Evolutionary conservation across 371 early-diverging fungal genomes (phyloP), one percentile per base, ranked within the genome.

Genomic region (Mucor irregularis): DNA sequence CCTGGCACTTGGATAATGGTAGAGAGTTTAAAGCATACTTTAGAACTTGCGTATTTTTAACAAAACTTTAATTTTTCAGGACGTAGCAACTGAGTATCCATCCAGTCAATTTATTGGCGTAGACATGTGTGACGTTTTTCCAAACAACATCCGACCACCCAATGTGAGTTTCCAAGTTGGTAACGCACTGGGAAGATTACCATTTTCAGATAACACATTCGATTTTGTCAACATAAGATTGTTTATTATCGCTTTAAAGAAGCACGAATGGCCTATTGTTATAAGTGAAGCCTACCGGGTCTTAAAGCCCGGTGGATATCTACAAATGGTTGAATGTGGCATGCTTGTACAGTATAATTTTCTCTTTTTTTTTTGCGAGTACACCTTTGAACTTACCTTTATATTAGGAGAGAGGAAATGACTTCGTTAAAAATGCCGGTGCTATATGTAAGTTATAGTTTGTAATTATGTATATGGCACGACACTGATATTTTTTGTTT

Each of bases 1-100:
- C 76, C 77, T 21, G 83, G 83, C n/a, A 74, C 80, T 19, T 83
- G 83, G 83, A 50, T 78, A 34, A 64, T 81, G 70, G 80, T 68
- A 70, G 19, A 43, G 3, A 13, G 26, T 5, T 21, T 40, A 21
- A 21, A 21, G 14, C 5, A 7, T 21, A 40, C n/a, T n/a, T n/a
- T n/a, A n/a, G n/a, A n/a, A n/a, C n/a, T n/a, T 9, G 9, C 19
- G 17, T 16, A 17, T n/a, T 25, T 30, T 13, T 26, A 50, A 29
- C 31, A 14, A 22, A n/a, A n/a, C n/a, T n/a, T 10, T 11, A 25
- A 14, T 7, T 43, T 35, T 37, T 46, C 40, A 73, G 80, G 84
- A 84, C 54, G 67, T 82, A 53, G 76, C 82, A 4, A 84, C 83
- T 14, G 83, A 81, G 37, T 75, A 71, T 50, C 81, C 83, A 14